Evolutionary conservation across 106 monocot genomes (phyloP), one percentile per base, ranked within the genome.

Genomic region (Acorus gramineus): DNA sequence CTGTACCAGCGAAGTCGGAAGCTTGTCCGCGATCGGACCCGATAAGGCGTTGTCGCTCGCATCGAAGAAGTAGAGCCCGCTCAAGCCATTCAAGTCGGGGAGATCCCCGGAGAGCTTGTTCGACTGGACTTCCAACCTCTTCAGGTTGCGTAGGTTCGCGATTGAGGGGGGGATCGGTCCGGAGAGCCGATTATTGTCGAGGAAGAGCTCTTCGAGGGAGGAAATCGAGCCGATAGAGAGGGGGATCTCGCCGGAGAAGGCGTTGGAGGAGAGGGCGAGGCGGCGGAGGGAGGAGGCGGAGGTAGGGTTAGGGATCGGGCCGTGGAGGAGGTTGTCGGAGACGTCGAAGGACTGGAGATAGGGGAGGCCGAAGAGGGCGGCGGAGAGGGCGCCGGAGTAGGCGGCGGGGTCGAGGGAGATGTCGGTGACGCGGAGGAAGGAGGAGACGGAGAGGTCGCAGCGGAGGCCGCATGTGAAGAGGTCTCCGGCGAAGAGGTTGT

Each of bases 401-500:
- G 68, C 74, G 52, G 80, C 80, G 59, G 80, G 44, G 66, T 87
- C 87, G 66, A 84, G 84, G 52, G 85, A 46, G 78, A 90, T 7
- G 49, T 75, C 80, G 68, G 90, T 80, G 76, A 90, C 68, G 59
- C 78, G 82, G 57, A 60, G 56, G 66, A 67, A 53, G 53, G 69
- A 6, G 60, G n/a, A 7, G 70, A 6, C 43, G 69, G 53, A 11
- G 75, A 53, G 54, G 69, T 73, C 74, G 73, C 90, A 90, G 64
- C 82, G 90, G 59, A 90, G 49, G 70, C 85, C 90, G 73, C 90
- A 90, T 53, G 90, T 80, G 80, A 85, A 85, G 61, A 4, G 56
- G 66, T 62, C 48, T 48, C 44, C 56, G 50, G 53, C 11, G 73
- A 78, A 88, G 43, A 78, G 71, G 59, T 81, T 56, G 73, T 67